These are phyloP conservation scores for Geotrichum fermentans DNA, from an alignment of 1,139 yeast genomes.

Conservation along the genomic window DNA sequence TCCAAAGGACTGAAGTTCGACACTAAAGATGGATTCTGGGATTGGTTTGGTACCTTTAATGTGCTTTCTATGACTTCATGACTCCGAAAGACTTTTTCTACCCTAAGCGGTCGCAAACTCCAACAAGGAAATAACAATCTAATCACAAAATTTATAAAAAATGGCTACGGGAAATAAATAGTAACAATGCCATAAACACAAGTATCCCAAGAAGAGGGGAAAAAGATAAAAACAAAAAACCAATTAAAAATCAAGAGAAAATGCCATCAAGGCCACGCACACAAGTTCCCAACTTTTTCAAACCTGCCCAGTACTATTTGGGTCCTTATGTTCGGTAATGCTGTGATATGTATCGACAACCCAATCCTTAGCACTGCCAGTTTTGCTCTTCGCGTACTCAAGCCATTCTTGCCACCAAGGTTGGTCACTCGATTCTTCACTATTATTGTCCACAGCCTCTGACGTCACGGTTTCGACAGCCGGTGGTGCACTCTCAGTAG, in stretches of 20 bases:
- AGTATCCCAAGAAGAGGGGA: background rate
- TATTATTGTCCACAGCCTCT: slow-evolving; percentile 19
- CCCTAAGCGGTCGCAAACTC: too few species aligned
- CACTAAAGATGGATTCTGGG: too few species aligned
- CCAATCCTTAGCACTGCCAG: slow-evolving; percentile 16
- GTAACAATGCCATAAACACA: background rate
- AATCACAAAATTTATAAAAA: too few species aligned
- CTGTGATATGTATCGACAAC: slow-evolving; percentile 13
- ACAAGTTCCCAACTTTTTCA: too few species aligned
- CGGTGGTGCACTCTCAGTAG: background rate
- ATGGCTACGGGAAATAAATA: background rate
- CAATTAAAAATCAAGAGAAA: background rate
- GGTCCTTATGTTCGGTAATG: slow-evolving; percentile 5
- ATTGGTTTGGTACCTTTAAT: too few species aligned
- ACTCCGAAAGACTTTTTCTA: too few species aligned
- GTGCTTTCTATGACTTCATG: too few species aligned
- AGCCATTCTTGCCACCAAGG: slow-evolving; percentile 11
- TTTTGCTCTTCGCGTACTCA: slow-evolving; percentile 23
- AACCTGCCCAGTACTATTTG: too few species aligned
- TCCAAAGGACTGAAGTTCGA: too few species aligned
- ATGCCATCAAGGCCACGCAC: background rate
- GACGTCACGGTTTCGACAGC: slow-evolving; percentile 17
- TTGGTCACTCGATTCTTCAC: slow-evolving; percentile 20
- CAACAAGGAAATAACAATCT: too few species aligned
- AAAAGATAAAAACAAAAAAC: background rate